A percentile compares a stretch with the other conserved stretches of the same genome.
Conservation (phyloP, 192 early-diverging fungal genomes). For the Coemansia javaensis region DNA sequence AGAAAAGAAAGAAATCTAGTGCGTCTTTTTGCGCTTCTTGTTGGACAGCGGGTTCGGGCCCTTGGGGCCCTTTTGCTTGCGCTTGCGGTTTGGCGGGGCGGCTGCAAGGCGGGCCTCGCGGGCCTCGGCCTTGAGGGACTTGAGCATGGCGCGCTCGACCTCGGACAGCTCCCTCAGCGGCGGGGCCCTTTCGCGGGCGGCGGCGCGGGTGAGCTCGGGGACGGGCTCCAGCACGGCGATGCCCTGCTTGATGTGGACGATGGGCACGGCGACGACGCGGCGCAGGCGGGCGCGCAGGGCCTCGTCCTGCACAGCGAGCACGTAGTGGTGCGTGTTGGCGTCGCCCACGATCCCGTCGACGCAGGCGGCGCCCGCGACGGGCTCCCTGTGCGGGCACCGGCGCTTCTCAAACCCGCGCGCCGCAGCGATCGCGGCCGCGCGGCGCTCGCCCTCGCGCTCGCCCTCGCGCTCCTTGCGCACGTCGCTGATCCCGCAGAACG, state of each 20-base stretch:
- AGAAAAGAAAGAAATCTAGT: too few relatives aligned
- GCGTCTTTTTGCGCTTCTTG: conserved; percentile 60
- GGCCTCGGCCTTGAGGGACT: conserved; percentile 42
- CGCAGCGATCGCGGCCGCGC: conserved; percentile 52
- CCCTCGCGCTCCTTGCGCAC: conserved; percentile 58
- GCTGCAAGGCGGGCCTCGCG: conserved; percentile 13
- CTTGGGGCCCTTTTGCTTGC: conserved; percentile 66
- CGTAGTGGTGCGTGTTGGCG: conserved; percentile 77
- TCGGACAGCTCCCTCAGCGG: conserved; percentile 52
- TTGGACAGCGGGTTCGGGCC: conserved; percentile 82
- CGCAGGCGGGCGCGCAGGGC: conserved; percentile 60
- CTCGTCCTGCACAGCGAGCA: conserved; percentile 77
- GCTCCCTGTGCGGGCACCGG: conserved; percentile 68
- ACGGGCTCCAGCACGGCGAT: conserved; percentile 80
- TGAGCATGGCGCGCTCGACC: conserved; percentile 54
- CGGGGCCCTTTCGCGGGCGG: conserved; percentile 40
- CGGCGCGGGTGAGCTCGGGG: conserved; percentile 43
- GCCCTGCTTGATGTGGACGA: conserved; percentile 76
- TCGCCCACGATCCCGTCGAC: conserved; percentile 68
- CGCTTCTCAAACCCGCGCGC: conserved; percentile 73
- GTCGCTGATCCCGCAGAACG: conserved; percentile 70
- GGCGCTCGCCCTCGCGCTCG: conserved; percentile 61
- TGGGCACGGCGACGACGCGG: conserved; percentile 72
- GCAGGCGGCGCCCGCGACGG: conserved; percentile 61
- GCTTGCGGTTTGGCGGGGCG: conserved; percentile 38